Percentiles rank a stretch among this genome's conserved stretches.
These are phyloP conservation scores for Waltiozyma sp. DNA, from an alignment of 1,139 yeast genomes.

Conservation along the genomic window DNA sequence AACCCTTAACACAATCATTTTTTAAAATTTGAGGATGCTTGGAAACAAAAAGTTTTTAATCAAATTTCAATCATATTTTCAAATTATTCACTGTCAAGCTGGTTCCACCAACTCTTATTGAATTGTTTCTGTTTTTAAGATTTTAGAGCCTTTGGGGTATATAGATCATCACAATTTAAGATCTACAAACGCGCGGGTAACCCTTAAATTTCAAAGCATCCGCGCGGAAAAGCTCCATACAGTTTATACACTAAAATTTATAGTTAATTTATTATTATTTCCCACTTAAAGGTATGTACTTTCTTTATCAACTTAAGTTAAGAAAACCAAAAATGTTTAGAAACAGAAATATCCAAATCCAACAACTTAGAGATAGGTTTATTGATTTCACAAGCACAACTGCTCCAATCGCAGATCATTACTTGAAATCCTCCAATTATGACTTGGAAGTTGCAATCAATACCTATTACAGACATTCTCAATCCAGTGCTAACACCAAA, in stretches of 20 bases:
- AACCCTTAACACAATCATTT: no score
- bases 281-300: neutral
- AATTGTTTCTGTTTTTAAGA: no score
- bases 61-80: no score
- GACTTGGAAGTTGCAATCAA: slow-evolving; percentile 19
- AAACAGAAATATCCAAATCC: slow-evolving; percentile 11
- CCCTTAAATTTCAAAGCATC: neutral
- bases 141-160: no score
- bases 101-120: no score
- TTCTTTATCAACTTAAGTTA: no score
- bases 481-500: slow-evolving; percentile 8
- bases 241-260: no score
- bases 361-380: slow-evolving; percentile 17
- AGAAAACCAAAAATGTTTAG: slow-evolving; percentile 10
- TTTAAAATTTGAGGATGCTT: no score
- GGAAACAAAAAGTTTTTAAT: no score
- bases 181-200: neutral
- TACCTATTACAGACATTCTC: slow-evolving; percentile 12
- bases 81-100: no score
- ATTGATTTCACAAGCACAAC: slow-evolving; percentile 18
- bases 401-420: slow-evolving; percentile 13
- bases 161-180: no score
- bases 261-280: neutral
- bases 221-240: neutral
- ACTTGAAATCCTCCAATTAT: slow-evolving; percentile 12